phyloP scores from a whole-genome alignment of 2,329 filamentous ascomycete species.

The Aspergillus quadrilineatus region DNA sequence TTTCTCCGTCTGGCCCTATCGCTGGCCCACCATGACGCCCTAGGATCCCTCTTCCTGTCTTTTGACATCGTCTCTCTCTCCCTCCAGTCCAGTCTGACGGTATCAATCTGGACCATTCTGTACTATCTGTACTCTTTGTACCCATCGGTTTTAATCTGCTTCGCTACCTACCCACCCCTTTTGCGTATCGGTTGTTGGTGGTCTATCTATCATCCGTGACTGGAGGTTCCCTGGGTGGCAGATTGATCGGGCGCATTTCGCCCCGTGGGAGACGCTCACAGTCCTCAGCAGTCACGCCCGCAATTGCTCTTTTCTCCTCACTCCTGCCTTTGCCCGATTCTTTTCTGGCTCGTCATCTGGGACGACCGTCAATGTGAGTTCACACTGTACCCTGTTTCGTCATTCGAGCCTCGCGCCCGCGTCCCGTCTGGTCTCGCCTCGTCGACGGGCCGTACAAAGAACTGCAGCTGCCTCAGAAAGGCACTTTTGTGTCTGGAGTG shows the following conservation, averaged over 20 bases:
- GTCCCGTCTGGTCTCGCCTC: constrained; percentile 3
- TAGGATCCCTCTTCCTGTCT: constrained; percentile 17
- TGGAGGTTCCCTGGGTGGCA: constrained; percentile 14
- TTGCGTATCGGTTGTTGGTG: constrained; percentile 8
- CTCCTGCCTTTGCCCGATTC: constrained; percentile 6
- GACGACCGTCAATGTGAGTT: constrained; percentile 2
- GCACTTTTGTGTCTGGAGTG: constrained; percentile 13
- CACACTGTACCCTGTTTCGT: neutral
- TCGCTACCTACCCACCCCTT: constrained; percentile 4
- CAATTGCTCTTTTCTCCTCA: constrained; percentile 8
- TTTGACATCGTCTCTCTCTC: constrained; percentile 17
- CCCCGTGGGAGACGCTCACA: constrained; percentile 16
- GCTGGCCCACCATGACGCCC: constrained; percentile 27
- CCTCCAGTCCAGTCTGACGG: constrained; percentile 1
- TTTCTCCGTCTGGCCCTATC: constrained; percentile 22
- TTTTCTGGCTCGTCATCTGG: constrained; percentile 2
- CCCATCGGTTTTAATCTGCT: no score
- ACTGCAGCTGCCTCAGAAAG: constrained; percentile 18
- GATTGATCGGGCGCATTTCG: constrained; percentile 19
- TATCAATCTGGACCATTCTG: no score
- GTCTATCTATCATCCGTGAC: constrained; percentile 15
- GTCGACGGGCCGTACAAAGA: constrained; percentile 15
- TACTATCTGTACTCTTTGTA: no score
- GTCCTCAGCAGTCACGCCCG: constrained; percentile 6
- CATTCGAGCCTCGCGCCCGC: constrained; percentile 13